Evolutionary conservation across 2,329 filamentous ascomycete species (phyloP), one percentile per base, ranked within the genome.

Genomic region (Scedosporium minutisporum): DNA sequence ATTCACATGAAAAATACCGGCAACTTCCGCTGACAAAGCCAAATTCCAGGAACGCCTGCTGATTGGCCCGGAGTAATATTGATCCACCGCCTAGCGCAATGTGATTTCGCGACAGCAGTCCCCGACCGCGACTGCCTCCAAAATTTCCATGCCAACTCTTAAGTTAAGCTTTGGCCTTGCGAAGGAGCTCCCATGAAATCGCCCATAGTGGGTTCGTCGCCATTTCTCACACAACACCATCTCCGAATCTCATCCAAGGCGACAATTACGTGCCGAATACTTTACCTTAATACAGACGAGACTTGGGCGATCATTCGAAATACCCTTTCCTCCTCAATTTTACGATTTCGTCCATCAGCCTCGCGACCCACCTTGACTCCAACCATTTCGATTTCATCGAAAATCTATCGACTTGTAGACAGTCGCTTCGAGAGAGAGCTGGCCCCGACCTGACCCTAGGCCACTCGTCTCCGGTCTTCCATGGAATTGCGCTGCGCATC

Each of bases 51-150:
- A 57, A 27, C 18, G 12, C 23, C 9, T 58, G 9, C 10, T 55
- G 57, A 58, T 66, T 63, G 27, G 44, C 41, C 44, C 73, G 75
- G 73, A 73, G 65, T n/a, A 75, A 69, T 57, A 57, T 74, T 77
- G 6, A 71, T 72, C 63, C 74, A 58, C 1, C 10, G 2, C 70
- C 74, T 78, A 78, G 76, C 76, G 75, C 65, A 63, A 66, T 69
- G 74, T 71, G 74, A 71, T 72, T 78, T 77, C 75, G 75, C 67
- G 71, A 69, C 73, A 58, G 66, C 66, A 71, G 64, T 66, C 72
- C 76, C 76, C 73, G 75, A 70, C 71, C 73, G 70, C 67, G 68
- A 64, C 67, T 68, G 71, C 69, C 70, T 67, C 64, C 67, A 71
- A 73, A 74, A 73, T 77, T 77, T 77, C 74, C 71, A 72, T 72